Conservation (phyloP, 2,329 filamentous ascomycete species). For the Phialophora expanda region DNA sequence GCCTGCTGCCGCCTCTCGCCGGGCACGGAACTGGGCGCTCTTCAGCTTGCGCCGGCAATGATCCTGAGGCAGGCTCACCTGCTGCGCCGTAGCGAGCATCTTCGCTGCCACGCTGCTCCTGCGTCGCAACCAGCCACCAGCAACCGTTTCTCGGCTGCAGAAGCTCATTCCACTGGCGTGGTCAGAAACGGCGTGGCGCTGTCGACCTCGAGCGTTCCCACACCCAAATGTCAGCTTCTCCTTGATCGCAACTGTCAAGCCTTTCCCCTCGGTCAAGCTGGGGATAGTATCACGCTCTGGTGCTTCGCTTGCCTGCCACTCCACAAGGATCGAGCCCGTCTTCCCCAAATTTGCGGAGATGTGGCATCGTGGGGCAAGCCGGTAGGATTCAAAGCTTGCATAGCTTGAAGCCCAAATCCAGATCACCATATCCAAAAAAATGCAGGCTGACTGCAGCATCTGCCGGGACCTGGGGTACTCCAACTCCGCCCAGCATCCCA, state of each 20-base stretch:
- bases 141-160: not conserved
- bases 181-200: not conserved
- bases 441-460: not conserved
- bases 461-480: not conserved
- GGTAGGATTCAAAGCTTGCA: not conserved
- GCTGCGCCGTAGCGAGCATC: not conserved
- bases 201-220: not conserved
- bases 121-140: not conserved
- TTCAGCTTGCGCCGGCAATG: not conserved
- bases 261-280: not conserved
- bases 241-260: not conserved
- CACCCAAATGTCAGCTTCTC: not conserved
- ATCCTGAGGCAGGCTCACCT: not conserved
- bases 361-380: conserved; percentile 3
- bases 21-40: not conserved
- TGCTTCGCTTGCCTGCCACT: not conserved
- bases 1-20: too few species aligned
- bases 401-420: conserved; percentile 1
- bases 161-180: not conserved
- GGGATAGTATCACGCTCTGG: not conserved
- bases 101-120: not conserved
- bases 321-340: not conserved
- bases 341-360: conserved; percentile 23
- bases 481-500: conserved; percentile 3
- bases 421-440: conserved; percentile 11